Evolutionary conservation across 176 grass and related monocot species (phyloP), one percentile per base, ranked within the genome.

Genomic region (Hsuehochloa calcarea): DNA sequence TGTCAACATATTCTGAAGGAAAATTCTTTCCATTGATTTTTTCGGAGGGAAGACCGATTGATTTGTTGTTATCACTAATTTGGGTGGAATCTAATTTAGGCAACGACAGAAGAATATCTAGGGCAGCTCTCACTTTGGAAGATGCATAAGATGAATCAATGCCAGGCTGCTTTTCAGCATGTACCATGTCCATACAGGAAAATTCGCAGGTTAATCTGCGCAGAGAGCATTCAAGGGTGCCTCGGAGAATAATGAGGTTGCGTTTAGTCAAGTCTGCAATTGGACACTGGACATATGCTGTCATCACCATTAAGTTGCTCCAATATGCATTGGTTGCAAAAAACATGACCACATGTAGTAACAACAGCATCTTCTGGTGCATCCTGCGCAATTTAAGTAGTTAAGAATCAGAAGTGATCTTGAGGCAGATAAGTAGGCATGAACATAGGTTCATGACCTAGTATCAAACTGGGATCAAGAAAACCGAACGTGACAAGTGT

Each of bases 291-390:
- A 68, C 91, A 90, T 49, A 93, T 69, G 60, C 89, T 90, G 31
- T 99, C 96, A 67, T 93, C 93, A 31, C 96, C 93, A 64, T 88
- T 99, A 76, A 99, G 88, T 76, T 88, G 93, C 74, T 96, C 96
- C 37, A 85, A 89, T 79, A 99, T 91, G 83, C 96, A 99, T 40
- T 99, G 97, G 70, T 94, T 92, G 90, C 97, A 99, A 54, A 99
- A 99, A 74, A 96, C 97, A 87, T 99, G 97, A 26, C 89, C 86
- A 19, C 97, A 99, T 49, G 83, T 60, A 31, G 97, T 94, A 86
- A 99, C 92, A 64, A 96, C 92, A 74, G 97, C 90, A 88, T 99
- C 97, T 86, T 99, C 97, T 58, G 97, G 97, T 10, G 97, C 91
- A 64, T 99, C 97, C 97, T 99, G 79, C 78, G 47, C 27, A 87